Conservation (phyloP, 495 filamentous ascomycete genomes). For the Neurospora sp. region DNA sequence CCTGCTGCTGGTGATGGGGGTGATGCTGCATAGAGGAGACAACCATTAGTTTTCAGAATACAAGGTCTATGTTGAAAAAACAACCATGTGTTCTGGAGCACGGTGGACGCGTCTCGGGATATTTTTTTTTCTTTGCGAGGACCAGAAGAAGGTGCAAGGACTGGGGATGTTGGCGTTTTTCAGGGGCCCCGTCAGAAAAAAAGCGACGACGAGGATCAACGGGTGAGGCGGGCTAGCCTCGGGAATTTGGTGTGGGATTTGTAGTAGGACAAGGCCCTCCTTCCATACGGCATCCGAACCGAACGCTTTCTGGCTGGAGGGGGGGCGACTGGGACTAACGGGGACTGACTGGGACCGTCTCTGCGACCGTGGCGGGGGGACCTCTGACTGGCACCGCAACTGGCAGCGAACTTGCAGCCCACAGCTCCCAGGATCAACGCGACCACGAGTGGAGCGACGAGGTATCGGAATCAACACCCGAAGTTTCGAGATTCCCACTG, state of each 20-base stretch:
- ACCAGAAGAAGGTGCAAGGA: constrained; percentile 23
- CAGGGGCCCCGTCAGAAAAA: constrained; percentile 23
- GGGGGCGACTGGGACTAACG: constrained; percentile 11
- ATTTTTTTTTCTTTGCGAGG: constrained; percentile 26
- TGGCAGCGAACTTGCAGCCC: neutral
- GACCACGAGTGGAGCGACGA: constrained; percentile 27
- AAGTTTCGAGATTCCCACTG: constrained; percentile 34
- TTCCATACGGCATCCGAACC: constrained; percentile 20
- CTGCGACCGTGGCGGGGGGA: neutral
- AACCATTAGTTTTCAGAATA: constrained; percentile 36
- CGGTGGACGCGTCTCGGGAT: constrained; percentile 31
- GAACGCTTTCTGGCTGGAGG: constrained; percentile 4
- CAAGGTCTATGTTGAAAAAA: constrained; percentile 25
- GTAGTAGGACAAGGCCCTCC: constrained; percentile 30
- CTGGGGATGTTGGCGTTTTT: constrained; percentile 21
- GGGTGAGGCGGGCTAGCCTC: constrained; percentile 33
- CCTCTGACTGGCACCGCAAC: neutral
- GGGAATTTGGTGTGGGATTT: constrained; percentile 32
- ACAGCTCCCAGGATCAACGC: constrained; percentile 19
- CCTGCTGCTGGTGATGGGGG: constrained; percentile 48
- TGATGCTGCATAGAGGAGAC: constrained; percentile 49
- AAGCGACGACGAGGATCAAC: constrained; percentile 30
- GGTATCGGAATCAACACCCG: constrained; percentile 35
- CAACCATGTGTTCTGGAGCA: constrained; percentile 19
- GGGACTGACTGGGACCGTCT: constrained; percentile 6